These are phyloP conservation scores for Naegleria lovaniensis DNA, from an alignment of 208 protist species.

Conservation along the genomic window DNA sequence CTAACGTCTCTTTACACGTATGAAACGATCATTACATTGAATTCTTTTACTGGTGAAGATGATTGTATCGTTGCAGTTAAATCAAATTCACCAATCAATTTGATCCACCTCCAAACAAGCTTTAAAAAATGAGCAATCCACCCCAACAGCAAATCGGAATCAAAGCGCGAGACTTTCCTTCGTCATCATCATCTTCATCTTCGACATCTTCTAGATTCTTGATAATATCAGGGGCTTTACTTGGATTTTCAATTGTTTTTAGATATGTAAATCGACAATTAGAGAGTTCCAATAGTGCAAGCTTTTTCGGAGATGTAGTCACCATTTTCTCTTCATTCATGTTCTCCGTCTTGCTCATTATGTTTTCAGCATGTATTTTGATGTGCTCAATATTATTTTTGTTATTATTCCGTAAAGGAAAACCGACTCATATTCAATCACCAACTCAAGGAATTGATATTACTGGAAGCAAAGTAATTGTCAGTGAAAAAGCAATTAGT, in stretches of 20 bases:
- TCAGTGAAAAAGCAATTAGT: constrained; percentile 2
- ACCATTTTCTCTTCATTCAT: background rate
- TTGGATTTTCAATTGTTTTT: background rate
- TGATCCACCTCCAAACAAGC: too few species aligned
- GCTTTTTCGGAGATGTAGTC: background rate
- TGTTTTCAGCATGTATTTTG: background rate
- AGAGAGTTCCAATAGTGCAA: background rate
- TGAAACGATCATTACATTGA: too few species aligned
- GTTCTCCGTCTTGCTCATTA: background rate
- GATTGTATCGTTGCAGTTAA: too few species aligned
- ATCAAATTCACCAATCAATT: too few species aligned
- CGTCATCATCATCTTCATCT: background rate
- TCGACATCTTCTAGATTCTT: background rate
- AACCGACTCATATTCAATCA: background rate
- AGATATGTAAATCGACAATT: background rate
- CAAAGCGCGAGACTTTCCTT: background rate
- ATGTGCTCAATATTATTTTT: background rate
- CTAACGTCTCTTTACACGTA: too few species aligned
- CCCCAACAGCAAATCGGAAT: background rate
- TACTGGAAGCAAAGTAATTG: background rate
- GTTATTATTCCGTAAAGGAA: background rate
- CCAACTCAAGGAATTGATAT: background rate
- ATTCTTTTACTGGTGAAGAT: too few species aligned
- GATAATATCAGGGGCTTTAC: background rate
- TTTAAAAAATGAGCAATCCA: too few species aligned